phyloP scores from a whole-genome alignment of 2,329 filamentous ascomycete genomes.

The Drechslera avenae region DNA sequence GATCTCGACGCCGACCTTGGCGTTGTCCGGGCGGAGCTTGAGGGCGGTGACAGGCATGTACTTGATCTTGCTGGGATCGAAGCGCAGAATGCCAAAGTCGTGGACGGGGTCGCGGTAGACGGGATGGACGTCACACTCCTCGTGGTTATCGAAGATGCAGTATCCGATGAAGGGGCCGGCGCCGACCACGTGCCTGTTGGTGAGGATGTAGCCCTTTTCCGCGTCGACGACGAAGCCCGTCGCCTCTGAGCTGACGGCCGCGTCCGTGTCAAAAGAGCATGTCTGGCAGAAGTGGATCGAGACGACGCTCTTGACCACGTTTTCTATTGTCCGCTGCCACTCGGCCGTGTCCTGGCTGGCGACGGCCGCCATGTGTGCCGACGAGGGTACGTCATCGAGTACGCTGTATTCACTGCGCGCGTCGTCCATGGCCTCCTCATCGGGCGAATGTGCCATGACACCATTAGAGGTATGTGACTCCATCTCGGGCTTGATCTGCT shows the following conservation, averaged over 20 bases:
- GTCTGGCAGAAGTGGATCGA: slow-evolving; percentile 99
- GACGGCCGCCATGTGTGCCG: slow-evolving; percentile 47
- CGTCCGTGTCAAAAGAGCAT: slow-evolving; percentile 96
- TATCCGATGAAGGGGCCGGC: slow-evolving; percentile 97
- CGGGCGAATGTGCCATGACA: slow-evolving; percentile 22
- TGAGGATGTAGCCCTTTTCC: slow-evolving; percentile 73
- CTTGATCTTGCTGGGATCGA: slow-evolving; percentile 94
- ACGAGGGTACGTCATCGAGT: slow-evolving; percentile 48
- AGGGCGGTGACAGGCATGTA: slow-evolving; percentile 91
- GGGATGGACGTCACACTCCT: slow-evolving; percentile 91
- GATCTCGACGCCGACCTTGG: slow-evolving; percentile 89
- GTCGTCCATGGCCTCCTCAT: slow-evolving; percentile 43
- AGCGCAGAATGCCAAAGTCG: slow-evolving; percentile 96
- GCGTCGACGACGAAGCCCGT: slow-evolving; percentile 98
- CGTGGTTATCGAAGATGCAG: slow-evolving; percentile 98
- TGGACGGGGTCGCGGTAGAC: slow-evolving; percentile 98
- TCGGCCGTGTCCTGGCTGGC: slow-evolving; percentile 71
- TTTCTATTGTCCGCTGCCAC: slow-evolving; percentile 96
- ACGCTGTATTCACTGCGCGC: slow-evolving; percentile 42
- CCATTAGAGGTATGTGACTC: slow-evolving; percentile 49
- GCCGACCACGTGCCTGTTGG: slow-evolving; percentile 81
- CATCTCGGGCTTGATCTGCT: slow-evolving; percentile 59
- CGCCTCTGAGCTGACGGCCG: slow-evolving; percentile 90
- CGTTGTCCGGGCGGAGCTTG: slow-evolving; percentile 80
- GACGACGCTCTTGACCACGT: slow-evolving; percentile 91